Evolutionary conservation across 352 stramenopile species (phyloP).

Genomic region (Phytophthora rubi): DNA sequence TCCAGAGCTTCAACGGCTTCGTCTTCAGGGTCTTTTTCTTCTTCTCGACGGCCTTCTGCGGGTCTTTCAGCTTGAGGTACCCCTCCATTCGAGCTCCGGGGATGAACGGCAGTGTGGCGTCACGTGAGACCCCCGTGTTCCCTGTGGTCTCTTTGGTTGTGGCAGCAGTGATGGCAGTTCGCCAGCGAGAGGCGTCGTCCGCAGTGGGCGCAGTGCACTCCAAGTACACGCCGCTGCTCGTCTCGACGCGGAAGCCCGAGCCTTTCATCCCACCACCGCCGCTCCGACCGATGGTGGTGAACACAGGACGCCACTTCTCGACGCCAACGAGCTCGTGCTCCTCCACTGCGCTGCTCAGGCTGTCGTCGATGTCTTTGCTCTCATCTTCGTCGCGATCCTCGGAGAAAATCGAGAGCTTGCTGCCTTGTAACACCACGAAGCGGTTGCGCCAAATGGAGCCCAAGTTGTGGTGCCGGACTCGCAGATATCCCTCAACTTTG

Average conservation of each 20-base stretch:
- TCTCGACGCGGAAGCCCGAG: slow-evolving; percentile 65
- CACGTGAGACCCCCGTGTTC: slow-evolving; percentile 33
- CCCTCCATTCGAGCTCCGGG: slow-evolving; percentile 73
- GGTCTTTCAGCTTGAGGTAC: slow-evolving; percentile 60
- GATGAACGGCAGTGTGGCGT: slow-evolving; percentile 65
- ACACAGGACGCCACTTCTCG: slow-evolving; percentile 59
- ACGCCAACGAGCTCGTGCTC: slow-evolving; percentile 58
- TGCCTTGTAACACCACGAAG: slow-evolving; percentile 48
- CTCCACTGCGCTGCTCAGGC: slow-evolving; percentile 41
- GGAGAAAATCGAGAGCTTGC: slow-evolving; percentile 40
- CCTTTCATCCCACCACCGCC: slow-evolving; percentile 24
- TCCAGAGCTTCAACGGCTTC: slow-evolving; percentile 49
- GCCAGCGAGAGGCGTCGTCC: slow-evolving; percentile 52
- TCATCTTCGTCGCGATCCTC: slow-evolving; percentile 39
- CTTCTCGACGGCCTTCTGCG: slow-evolving; percentile 13
- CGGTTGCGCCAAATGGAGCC: slow-evolving; percentile 60
- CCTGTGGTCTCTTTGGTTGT: slow-evolving; percentile 32
- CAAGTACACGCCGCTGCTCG: slow-evolving; percentile 63
- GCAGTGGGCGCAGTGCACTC: slow-evolving; percentile 50
- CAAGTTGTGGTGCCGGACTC: slow-evolving; percentile 52
- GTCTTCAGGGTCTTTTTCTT: slow-evolving; percentile 43
- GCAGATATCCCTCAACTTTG: slow-evolving; percentile 48
- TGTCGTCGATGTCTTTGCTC: slow-evolving; percentile 27
- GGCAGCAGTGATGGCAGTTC: slow-evolving; percentile 29
- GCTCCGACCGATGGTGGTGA: slow-evolving; percentile 27